These are phyloP conservation scores for Metschnikowia cubensis DNA, from an alignment of 805 yeast genomes.

Conservation along the genomic window DNA sequence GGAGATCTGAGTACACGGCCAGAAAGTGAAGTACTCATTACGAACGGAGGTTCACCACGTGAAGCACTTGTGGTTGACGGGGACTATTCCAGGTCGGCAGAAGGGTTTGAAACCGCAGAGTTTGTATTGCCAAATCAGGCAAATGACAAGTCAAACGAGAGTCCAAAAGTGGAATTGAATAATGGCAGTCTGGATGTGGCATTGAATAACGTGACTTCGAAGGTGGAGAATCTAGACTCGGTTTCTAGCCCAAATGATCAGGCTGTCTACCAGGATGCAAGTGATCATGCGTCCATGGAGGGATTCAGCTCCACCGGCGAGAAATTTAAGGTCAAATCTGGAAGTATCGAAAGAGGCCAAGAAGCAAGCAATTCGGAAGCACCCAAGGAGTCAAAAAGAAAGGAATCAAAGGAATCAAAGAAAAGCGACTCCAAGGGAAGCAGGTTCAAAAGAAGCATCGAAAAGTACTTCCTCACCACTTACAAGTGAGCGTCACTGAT, in stretches of 20 bases:
- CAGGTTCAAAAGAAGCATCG: constrained; percentile 20
- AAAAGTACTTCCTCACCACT: constrained; percentile 31
- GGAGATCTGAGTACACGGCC: neutral
- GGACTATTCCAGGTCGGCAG: neutral
- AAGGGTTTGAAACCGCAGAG: neutral
- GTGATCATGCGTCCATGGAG: neutral
- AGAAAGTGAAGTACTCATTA: neutral
- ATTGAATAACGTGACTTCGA: too few species aligned
- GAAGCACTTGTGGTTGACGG: neutral
- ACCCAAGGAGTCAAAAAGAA: constrained; percentile 3
- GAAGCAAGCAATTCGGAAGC: neutral
- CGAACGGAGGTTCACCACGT: neutral
- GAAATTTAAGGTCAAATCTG: neutral
- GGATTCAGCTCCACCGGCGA: neutral
- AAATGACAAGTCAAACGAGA: neutral
- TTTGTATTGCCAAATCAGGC: neutral
- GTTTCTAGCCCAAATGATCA: neutral
- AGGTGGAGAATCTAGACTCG: too few species aligned
- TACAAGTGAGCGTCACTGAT: constrained; percentile 12
- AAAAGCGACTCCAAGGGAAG: constrained; percentile 6
- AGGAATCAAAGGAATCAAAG: neutral
- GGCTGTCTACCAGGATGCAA: neutral
- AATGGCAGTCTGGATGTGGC: too few species aligned
- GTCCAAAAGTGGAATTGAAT: too few species aligned
- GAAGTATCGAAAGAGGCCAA: neutral